phyloP scores from a whole-genome alignment of 306 rosid species.

The Lathyrus sativus region DNA sequence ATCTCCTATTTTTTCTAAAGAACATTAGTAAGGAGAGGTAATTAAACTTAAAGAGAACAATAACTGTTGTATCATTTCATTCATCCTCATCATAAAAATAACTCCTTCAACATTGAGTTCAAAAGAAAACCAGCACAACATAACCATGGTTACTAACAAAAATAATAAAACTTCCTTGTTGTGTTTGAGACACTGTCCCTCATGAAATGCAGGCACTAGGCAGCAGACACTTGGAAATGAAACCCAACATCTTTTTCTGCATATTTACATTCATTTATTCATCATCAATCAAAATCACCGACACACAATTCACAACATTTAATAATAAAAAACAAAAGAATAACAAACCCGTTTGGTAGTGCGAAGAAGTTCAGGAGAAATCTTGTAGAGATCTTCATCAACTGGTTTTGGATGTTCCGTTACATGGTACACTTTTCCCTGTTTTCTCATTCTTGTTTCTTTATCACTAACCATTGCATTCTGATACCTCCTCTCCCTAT shows the following conservation, averaged over 20 bases:
- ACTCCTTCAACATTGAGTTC: neutral
- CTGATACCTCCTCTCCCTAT: conserved; percentile 47
- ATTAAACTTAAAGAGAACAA: too few relatives aligned
- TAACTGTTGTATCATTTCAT: too few relatives aligned
- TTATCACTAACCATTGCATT: conserved; percentile 44
- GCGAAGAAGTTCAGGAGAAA: conserved; percentile 80
- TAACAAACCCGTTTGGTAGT: conserved; percentile 55
- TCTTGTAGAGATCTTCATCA: conserved; percentile 91
- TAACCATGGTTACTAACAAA: neutral
- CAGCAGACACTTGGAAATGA: conserved; percentile 76
- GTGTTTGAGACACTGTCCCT: neutral
- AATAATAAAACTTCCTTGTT: neutral
- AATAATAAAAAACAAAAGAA: neutral
- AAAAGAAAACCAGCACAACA: conserved; percentile 17
- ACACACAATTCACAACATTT: neutral
- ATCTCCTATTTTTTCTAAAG: too few relatives aligned
- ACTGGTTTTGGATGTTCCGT: conserved; percentile 56
- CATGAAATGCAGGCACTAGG: conserved; percentile 81
- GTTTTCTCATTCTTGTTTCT: conserved; percentile 40
- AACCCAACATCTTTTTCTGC: conserved; percentile 76
- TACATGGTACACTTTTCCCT: conserved; percentile 63
- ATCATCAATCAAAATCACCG: neutral
- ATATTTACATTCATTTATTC: too few relatives aligned
- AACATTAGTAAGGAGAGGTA: too few relatives aligned
- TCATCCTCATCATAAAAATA: too few relatives aligned